Conservation (phyloP, 1,139 yeast genomes). For the Diutina rugosa region DNA sequence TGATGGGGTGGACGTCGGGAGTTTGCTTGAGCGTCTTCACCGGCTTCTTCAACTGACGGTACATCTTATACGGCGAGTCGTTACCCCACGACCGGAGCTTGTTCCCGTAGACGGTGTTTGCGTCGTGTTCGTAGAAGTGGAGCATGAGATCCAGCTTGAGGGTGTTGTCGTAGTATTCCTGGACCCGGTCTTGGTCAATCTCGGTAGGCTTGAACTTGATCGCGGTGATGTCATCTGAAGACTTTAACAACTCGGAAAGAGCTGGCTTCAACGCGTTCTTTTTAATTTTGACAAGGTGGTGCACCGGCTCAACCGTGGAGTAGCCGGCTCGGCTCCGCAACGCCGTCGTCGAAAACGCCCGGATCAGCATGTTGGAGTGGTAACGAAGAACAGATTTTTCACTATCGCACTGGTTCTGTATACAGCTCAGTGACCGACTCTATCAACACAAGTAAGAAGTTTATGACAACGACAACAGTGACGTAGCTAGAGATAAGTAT, state of each 20-base stretch:
- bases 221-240: slow-evolving; percentile 61
- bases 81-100: slow-evolving; percentile 82
- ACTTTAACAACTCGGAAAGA: slow-evolving; percentile 51
- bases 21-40: slow-evolving; percentile 54
- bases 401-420: background rate
- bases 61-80: slow-evolving; percentile 78
- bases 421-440: background rate
- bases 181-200: slow-evolving; percentile 68
- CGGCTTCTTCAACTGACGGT: slow-evolving; percentile 61
- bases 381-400: background rate
- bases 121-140: slow-evolving; percentile 62
- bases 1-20: slow-evolving; percentile 58
- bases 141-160: slow-evolving; percentile 67
- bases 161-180: slow-evolving; percentile 63
- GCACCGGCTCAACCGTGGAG: slow-evolving; percentile 81
- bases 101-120: slow-evolving; percentile 41
- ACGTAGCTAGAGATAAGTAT: too few relatives aligned
- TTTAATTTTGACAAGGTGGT: slow-evolving; percentile 67
- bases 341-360: slow-evolving; percentile 23
- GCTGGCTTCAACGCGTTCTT: slow-evolving; percentile 61
- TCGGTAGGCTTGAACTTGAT: slow-evolving; percentile 66
- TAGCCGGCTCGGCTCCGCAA: slow-evolving; percentile 48
- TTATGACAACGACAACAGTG: background rate
- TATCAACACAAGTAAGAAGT: background rate
- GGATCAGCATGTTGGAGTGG: background rate